Conservation (phyloP, 2,329 filamentous ascomycete species). For the Shiraia sp. region DNA sequence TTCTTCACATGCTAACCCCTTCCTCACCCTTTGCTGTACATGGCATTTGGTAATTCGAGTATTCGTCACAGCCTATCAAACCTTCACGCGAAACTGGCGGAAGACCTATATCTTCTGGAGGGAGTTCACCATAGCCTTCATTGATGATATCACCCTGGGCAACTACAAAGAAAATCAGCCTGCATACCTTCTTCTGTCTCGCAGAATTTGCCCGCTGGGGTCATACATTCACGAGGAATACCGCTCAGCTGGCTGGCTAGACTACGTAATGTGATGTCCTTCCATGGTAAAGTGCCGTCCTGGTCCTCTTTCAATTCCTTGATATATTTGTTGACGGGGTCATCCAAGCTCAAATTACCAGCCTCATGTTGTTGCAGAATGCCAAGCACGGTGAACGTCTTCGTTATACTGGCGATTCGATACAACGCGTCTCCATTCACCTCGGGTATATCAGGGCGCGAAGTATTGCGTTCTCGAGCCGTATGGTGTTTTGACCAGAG, state of each 20-base stretch:
- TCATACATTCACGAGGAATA: constrained; percentile 46
- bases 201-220: constrained; percentile 7
- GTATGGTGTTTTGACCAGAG: constrained; percentile 48
- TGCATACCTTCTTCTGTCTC: constrained; percentile 25
- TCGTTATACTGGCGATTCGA: constrained; percentile 46
- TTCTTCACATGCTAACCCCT: not conserved
- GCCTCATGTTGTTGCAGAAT: constrained; percentile 38
- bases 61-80: constrained; percentile 42
- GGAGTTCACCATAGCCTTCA: not conserved
- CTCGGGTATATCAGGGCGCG: constrained; percentile 40
- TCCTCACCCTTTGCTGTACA: constrained; percentile 31
- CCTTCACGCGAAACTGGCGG: constrained; percentile 39
- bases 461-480: constrained; percentile 40
- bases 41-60: constrained; percentile 34
- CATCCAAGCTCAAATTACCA: constrained; percentile 42
- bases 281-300: constrained; percentile 42
- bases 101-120: constrained; percentile 30
- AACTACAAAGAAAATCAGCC: constrained; percentile 27
- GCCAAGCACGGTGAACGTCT: constrained; percentile 40
- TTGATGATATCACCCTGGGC: constrained; percentile 37
- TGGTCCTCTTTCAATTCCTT: constrained; percentile 33
- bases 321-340: constrained; percentile 39
- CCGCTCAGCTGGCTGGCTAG: constrained; percentile 50
- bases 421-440: constrained; percentile 48
- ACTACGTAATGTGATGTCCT: constrained; percentile 48